These are phyloP conservation scores for Microdochium paspali DNA, from an alignment of 2,329 filamentous ascomycete species.

Conservation along the genomic window DNA sequence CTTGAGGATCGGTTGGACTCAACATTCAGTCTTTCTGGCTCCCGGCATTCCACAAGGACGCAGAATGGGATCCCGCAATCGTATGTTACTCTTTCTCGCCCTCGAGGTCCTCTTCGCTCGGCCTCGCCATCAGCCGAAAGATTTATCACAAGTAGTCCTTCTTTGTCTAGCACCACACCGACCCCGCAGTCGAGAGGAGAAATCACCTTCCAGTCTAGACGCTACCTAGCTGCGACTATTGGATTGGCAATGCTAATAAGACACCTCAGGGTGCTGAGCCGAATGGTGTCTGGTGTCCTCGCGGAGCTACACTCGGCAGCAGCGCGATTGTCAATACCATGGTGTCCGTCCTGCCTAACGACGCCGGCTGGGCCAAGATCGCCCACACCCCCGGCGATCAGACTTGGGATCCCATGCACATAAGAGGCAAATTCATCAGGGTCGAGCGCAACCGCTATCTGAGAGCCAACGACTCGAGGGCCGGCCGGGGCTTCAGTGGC, in stretches of 20 bases:
- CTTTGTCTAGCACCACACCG: slow-evolving; percentile 44
- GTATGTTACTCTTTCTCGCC: too few species aligned
- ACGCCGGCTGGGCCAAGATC: slow-evolving; percentile 19
- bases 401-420: slow-evolving; percentile 15
- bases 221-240: slow-evolving; percentile 18
- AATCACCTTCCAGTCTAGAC: slow-evolving; percentile 19
- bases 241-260: slow-evolving; percentile 15
- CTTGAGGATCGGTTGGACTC: too few species aligned
- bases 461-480: background rate
- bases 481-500: background rate
- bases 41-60: too few species aligned
- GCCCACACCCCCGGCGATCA: slow-evolving; percentile 17
- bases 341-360: slow-evolving; percentile 16
- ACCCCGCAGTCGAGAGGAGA: slow-evolving; percentile 40
- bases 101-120: too few species aligned
- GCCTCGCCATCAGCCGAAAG: too few species aligned
- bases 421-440: slow-evolving; percentile 7
- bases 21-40: too few species aligned
- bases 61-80: too few species aligned
- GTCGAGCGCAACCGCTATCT: background rate
- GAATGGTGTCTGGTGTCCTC: slow-evolving; percentile 23
- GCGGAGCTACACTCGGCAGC: slow-evolving; percentile 22
- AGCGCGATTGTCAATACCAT: slow-evolving; percentile 21
- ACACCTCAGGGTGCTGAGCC: slow-evolving; percentile 19
- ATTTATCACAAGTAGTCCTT: slow-evolving; percentile 46